Evolutionary conservation across 2,329 filamentous ascomycete species (phyloP), one percentile per base, ranked within the genome.

Genomic region (Penicillium brasilianum): DNA sequence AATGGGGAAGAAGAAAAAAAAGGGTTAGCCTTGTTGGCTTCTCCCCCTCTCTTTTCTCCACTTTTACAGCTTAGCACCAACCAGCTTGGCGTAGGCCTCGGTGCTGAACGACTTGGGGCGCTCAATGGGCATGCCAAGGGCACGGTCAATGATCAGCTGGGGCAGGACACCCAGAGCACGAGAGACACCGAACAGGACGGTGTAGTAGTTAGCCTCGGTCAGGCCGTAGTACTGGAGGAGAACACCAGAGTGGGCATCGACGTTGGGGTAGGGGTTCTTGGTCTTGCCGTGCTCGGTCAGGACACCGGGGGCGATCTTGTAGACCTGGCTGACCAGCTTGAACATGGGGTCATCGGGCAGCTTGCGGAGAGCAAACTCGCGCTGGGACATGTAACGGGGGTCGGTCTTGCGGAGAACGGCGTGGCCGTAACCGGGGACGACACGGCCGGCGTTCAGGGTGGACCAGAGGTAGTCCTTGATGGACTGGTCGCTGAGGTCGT

Each of bases 211-310:
- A 82, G 95, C 91, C 87, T 99, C 94, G 67, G 91, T 98, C 80
- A 99, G 86, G 76, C 95, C 95, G 84, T 99, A 99, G 90, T 99
- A 95, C 86, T 99, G 95, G 73, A 99, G 92, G 70, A 99, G 92
- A 71, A 99, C 95, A 87, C 95, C 95, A 34, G 93, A 97, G 90
- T 98, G 95, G 76, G 94, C 93, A 77, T 98, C 94, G 76, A 98
- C 93, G 85, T 98, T 98, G 82, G 95, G 95, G 88, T 87, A 98
- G 71, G 94, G 94, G 91, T 98, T 97, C 91, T 98, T 98, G 87
- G 94, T 98, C 92, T 99, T 99, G 85, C 95, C 95, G 86, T 99
- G 95, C 89, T 99, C 93, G 70, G 95, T 99, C 80, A 99, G 87
- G 74, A 99, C 95, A 76, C 90, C 91, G 69, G 95, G 95, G 68